Evolutionary conservation across 176 grass and related monocot species (phyloP), one percentile per base, ranked within the genome.

Genomic region (Musa itinerans): DNA sequence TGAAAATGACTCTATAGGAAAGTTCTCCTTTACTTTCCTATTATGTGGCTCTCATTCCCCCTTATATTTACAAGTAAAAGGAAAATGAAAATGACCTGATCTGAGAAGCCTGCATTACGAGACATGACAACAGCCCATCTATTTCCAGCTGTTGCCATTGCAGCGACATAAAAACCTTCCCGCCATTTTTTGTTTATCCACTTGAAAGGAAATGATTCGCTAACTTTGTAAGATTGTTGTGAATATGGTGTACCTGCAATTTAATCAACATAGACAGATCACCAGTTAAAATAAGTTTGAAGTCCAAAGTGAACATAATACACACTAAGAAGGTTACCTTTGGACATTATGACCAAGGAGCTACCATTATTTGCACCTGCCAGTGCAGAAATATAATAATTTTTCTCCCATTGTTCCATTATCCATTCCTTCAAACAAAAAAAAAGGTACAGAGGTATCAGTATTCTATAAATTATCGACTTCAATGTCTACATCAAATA

Each of bases 121-220:
- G 96, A 99, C 96, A 99, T 99, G 74, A 99, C 89, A 83, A 99
- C 81, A 11, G 85, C 96, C 96, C 96, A 99, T 83, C 92, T 94
- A 71, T 72, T 88, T 72, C 96, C 96, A 81, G 96, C 96, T 83
- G 91, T 89, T 75, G 91, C 91, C 96, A 99, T 95, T 64, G 91
- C 82, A 69, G 96, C 95, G 65, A 99, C 91, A 89, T 85, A 99
- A 74, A 95, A 99, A 82, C 85, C 81, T 76, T 99, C 96, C 53
- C 85, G 80, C 96, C 91, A 99, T 81, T 99, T 99, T 84, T 99
- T 99, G 80, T 95, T 99, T 95, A 99, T 99, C 96, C 96, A 99
- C 85, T 99, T 99, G 81, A 92, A 99, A 74, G 96, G 96, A 69
- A 99, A 99, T 78, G 85, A 92, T 21, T 92, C 85, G 66, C 96